Conservation (phyloP, 306 rosid species). For the Dalbergia oliveri region DNA sequence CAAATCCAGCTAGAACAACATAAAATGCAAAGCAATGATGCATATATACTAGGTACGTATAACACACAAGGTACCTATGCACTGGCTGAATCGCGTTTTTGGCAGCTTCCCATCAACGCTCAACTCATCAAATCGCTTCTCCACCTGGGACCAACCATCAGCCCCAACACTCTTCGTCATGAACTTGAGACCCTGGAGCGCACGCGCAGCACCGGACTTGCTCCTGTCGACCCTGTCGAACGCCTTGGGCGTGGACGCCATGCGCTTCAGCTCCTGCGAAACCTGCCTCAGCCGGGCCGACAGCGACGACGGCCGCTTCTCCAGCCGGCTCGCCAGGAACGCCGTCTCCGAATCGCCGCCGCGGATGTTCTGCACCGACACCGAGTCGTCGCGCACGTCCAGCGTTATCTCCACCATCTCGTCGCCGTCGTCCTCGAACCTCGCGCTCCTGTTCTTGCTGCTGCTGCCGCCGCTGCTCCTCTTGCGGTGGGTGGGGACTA, state of each 20-base stretch:
- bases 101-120: slow-evolving; percentile 63
- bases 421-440: slow-evolving; percentile 54
- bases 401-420: slow-evolving; percentile 84
- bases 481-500: slow-evolving; percentile 37
- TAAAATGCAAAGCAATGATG: no score
- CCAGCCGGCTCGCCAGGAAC: slow-evolving; percentile 61
- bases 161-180: slow-evolving; percentile 69
- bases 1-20: no score
- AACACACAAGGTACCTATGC: slow-evolving; percentile 64
- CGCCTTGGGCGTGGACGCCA: slow-evolving; percentile 68
- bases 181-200: slow-evolving; percentile 75
- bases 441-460: slow-evolving; percentile 64
- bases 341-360: slow-evolving; percentile 79
- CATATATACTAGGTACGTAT: no score
- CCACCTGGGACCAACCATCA: slow-evolving; percentile 76
- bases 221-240: slow-evolving; percentile 60
- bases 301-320: slow-evolving; percentile 59
- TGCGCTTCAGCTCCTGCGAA: slow-evolving; percentile 80
- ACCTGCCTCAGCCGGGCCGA: slow-evolving; percentile 63
- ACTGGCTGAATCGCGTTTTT: slow-evolving; percentile 69
- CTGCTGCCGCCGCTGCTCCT: slow-evolving; percentile 55
- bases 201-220: slow-evolving; percentile 80
- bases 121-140: slow-evolving; percentile 67
- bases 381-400: slow-evolving; percentile 73
- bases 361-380: slow-evolving; percentile 70